A percentile compares a stretch with the other conserved stretches of the same genome.
phyloP scores from a whole-genome alignment of 106 monocot genomes.

The Hemerocallis citrina region DNA sequence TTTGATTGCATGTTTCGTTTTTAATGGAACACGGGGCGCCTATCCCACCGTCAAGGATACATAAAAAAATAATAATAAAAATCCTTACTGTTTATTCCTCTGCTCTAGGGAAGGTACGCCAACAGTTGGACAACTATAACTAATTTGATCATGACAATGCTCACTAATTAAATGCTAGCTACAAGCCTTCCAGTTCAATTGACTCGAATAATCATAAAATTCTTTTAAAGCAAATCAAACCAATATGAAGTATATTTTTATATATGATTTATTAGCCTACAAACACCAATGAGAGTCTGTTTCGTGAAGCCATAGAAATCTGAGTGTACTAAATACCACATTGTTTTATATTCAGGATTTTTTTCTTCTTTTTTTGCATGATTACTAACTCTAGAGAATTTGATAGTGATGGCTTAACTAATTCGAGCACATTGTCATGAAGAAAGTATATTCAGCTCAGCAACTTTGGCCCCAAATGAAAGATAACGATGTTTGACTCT shows the following conservation, averaged over 20 bases:
- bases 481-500: too few species aligned
- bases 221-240: background rate
- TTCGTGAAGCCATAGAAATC: background rate
- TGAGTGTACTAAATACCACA: background rate
- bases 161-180: too few species aligned
- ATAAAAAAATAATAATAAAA: too few species aligned
- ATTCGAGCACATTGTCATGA: background rate
- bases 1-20: too few species aligned
- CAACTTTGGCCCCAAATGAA: too few species aligned
- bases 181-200: background rate
- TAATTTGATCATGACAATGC: background rate
- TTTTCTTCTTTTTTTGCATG: background rate
- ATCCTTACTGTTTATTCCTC: too few species aligned
- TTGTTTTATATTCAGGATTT: too few species aligned
- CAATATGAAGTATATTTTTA: background rate
- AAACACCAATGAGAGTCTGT: background rate
- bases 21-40: too few species aligned
- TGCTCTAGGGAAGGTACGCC: too few species aligned
- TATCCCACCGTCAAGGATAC: too few species aligned
- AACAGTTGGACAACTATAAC: background rate
- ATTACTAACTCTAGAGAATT: background rate
- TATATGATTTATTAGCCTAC: background rate
- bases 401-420: background rate
- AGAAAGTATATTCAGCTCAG: background rate
- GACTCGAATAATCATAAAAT: background rate